Base-by-base conservation (phyloP, 345 rosid species). In the Lepidium sativum region DNA sequence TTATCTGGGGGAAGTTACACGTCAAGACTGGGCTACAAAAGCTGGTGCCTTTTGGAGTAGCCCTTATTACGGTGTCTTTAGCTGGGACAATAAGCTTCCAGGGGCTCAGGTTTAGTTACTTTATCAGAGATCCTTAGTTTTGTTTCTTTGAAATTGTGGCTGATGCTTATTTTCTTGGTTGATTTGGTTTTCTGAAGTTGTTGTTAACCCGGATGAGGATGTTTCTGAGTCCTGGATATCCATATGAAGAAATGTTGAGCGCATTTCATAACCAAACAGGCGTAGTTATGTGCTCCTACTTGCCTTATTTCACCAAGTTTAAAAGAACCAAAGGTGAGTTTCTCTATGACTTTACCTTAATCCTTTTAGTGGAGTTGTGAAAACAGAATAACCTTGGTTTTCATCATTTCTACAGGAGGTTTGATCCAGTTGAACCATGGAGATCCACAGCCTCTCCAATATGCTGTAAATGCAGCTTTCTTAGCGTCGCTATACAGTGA, bases 81-180 rank as follows among this genome's bases (percentile, higher is more conserved):
- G 91, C 77, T 94, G 99, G 99, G 99, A 94, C 77, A 90, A 90
- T 84, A 94, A 90, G 83, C 99, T 90, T 68, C 63, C 95, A 8
- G 96, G 92, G 63, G 90, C 92, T 77, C 96, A 86, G 85, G 99
- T 90, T 27, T 69, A 59, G 66, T 68, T 59, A 62, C 11, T 62
- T 45, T 27, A 23, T 65, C 35, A 16, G 50, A 48, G 37, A 65
- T 66, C 27, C 11, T 60, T 25, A 4, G 39, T 40, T 44, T n/a
- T 61, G 16, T 58, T 17, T 55, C 7, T 31, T 8, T 43, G 14
- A 16, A 20, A 7, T 1, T 43, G 20, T 18, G 20, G 7, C 12
- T 21, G 15, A 50, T 69, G 43, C 52, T 50, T 41, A 18, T 11
- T 49, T 20, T 52, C 15, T 21, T 13, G 3, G 27, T 51, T 1